Evolutionary conservation across 257 asterid species (phyloP).

Genomic region (Fraxinus cuspidata): DNA sequence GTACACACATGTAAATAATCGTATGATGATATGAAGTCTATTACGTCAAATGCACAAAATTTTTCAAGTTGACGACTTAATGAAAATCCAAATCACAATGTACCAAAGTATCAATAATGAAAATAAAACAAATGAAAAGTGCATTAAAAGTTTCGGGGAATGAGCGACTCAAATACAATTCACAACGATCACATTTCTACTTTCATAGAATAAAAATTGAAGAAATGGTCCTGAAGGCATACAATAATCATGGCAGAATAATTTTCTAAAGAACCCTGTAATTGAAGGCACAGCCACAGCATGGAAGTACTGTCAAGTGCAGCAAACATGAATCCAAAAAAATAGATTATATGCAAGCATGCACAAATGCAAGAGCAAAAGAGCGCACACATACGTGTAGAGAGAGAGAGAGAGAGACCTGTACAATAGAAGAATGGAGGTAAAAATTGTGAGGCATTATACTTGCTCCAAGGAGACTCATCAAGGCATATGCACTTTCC

Average conservation of each 20-base stretch:
- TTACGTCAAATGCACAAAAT: background rate
- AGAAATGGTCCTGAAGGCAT: background rate
- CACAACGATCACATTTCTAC: background rate
- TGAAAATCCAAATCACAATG: background rate
- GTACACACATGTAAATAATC: background rate
- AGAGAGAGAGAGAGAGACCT: slow-evolving; percentile 52
- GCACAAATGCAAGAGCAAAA: background rate
- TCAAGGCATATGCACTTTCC: slow-evolving; percentile 79
- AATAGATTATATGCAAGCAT: background rate
- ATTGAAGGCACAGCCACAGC: background rate
- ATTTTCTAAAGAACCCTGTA: background rate
- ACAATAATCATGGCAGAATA: background rate
- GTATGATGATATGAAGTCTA: background rate
- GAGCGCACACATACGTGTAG: background rate
- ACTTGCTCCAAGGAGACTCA: slow-evolving; percentile 95
- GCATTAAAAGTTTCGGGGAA: background rate
- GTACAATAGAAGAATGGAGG: slow-evolving; percentile 90
- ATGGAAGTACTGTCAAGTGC: background rate
- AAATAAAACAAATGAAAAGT: background rate
- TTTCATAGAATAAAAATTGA: background rate
- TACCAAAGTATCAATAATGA: background rate
- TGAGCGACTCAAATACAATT: background rate
- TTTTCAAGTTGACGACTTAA: background rate
- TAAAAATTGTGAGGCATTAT: slow-evolving; percentile 94
- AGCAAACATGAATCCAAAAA: background rate